Conservation (phyloP, 305 asterid genomes). For the Fraxinus paxiana region DNA sequence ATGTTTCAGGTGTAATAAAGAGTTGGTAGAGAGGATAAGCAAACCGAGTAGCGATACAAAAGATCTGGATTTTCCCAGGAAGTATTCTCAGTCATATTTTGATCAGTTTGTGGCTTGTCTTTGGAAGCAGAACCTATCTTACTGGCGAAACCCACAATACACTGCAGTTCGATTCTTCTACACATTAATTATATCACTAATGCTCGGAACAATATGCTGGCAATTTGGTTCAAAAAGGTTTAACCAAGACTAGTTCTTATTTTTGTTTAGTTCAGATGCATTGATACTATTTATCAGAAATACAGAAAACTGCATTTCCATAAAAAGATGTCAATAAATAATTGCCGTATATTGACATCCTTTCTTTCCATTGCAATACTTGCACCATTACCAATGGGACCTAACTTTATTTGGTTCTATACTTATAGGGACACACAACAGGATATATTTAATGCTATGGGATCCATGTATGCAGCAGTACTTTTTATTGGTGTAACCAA, state of each 20-base stretch:
- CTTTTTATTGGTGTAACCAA: conserved; percentile 78
- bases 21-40: conserved; percentile 74
- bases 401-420: conserved; percentile 23
- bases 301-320: background rate
- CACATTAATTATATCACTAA: conserved; percentile 73
- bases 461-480: conserved; percentile 86
- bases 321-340: background rate
- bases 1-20: conserved; percentile 56
- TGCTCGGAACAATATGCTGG: conserved; percentile 95
- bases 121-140: conserved; percentile 87
- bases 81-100: conserved; percentile 53
- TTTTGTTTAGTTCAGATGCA: background rate
- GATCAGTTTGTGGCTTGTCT: conserved; percentile 79
- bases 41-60: conserved; percentile 65
- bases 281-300: background rate
- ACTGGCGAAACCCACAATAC: conserved; percentile 97
- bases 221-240: conserved; percentile 85
- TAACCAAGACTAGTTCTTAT: conserved; percentile 1
- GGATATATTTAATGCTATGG: conserved; percentile 89
- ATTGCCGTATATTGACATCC: background rate
- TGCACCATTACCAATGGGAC: background rate
- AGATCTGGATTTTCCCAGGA: conserved; percentile 68
- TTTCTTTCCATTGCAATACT: background rate
- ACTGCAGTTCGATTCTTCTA: conserved; percentile 93
- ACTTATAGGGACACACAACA: conserved; percentile 66